A percentile compares a stretch with the other conserved stretches of the same genome.
phyloP scores from a whole-genome alignment of 768 basidiomycete genomes.

The Psilocybe subaeruginosa region DNA sequence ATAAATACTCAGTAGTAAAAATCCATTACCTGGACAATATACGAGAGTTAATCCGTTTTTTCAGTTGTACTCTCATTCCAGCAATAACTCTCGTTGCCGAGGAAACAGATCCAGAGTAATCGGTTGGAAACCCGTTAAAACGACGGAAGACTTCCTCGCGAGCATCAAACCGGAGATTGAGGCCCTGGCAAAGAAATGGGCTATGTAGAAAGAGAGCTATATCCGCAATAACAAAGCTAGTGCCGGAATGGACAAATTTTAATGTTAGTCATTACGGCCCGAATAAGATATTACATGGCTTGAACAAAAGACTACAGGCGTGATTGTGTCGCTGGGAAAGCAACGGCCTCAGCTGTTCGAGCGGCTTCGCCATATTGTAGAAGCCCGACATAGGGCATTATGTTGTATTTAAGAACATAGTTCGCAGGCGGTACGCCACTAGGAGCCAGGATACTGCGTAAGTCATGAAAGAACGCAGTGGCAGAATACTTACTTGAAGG shows the following conservation, averaged over 20 bases:
- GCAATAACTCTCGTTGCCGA: slow-evolving; percentile 23
- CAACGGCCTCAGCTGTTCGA: slow-evolving; percentile 38
- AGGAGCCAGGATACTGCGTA: slow-evolving; percentile 1
- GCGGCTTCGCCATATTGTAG: slow-evolving; percentile 78
- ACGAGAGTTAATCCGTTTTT: slow-evolving; percentile 28
- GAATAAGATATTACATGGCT: slow-evolving; percentile 8
- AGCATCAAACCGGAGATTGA: slow-evolving; percentile 27
- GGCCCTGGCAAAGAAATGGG: slow-evolving; percentile 5
- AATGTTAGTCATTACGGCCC: neutral
- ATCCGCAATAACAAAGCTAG: neutral
- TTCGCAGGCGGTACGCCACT: slow-evolving; percentile 69
- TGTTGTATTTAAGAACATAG: slow-evolving; percentile 82
- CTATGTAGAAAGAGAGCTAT: neutral
- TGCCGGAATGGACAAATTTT: neutral
- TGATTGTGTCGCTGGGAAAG: slow-evolving; percentile 41
- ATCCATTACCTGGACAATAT: too few species aligned
- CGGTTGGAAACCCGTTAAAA: slow-evolving; percentile 28
- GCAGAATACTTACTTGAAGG: slow-evolving; percentile 67
- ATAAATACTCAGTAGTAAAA: slow-evolving; percentile 38
- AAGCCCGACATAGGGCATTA: slow-evolving; percentile 89
- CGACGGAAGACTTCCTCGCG: slow-evolving; percentile 24
- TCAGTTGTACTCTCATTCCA: slow-evolving; percentile 20
- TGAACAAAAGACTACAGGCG: slow-evolving; percentile 34
- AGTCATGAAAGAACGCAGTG: neutral
- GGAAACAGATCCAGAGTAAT: slow-evolving; percentile 26